These are phyloP conservation scores for Kodamaea kaohsiungensis DNA, from an alignment of 805 yeast species.

Conservation along the genomic window DNA sequence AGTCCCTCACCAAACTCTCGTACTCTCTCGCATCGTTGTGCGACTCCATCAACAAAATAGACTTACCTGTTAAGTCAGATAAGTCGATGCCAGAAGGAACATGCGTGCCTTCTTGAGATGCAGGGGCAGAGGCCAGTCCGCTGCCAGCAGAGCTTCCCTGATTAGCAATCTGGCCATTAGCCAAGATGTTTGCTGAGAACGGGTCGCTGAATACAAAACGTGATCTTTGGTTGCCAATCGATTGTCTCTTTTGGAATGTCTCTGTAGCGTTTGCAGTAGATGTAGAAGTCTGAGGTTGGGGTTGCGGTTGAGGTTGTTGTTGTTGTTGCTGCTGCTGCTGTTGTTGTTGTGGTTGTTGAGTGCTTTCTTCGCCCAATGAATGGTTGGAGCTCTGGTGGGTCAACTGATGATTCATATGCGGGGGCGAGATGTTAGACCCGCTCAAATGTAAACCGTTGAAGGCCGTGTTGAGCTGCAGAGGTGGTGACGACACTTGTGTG, in stretches of 20 bases:
- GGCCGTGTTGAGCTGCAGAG: conserved; percentile 14
- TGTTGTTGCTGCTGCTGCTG: neutral
- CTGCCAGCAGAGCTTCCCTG: neutral
- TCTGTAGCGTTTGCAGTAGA: conserved; percentile 16
- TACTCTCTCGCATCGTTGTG: conserved; percentile 49
- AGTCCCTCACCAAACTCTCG: conserved; percentile 43
- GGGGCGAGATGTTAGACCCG: conserved; percentile 34
- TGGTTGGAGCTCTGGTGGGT: conserved; percentile 5
- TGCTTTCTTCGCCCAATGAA: conserved; percentile 3
- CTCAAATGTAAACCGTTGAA: conserved; percentile 31
- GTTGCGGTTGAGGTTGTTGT: neutral
- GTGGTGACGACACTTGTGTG: conserved; percentile 15
- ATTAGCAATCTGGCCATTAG: conserved; percentile 8
- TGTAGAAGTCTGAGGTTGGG: neutral
- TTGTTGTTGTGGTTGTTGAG: too few species aligned
- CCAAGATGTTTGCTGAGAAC: conserved; percentile 20
- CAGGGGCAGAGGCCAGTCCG: conserved; percentile 14
- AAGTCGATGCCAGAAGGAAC: conserved; percentile 24
- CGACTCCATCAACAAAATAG: conserved; percentile 45
- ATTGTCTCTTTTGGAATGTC: conserved; percentile 49
- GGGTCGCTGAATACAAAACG: conserved; percentile 73
- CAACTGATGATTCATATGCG: conserved; percentile 20
- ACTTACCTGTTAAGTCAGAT: conserved; percentile 42
- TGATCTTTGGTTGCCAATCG: conserved; percentile 60
- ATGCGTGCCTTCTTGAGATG: conserved; percentile 7